phyloP scores from a whole-genome alignment of 768 basidiomycete genomes.

The Mycena belliarum region DNA sequence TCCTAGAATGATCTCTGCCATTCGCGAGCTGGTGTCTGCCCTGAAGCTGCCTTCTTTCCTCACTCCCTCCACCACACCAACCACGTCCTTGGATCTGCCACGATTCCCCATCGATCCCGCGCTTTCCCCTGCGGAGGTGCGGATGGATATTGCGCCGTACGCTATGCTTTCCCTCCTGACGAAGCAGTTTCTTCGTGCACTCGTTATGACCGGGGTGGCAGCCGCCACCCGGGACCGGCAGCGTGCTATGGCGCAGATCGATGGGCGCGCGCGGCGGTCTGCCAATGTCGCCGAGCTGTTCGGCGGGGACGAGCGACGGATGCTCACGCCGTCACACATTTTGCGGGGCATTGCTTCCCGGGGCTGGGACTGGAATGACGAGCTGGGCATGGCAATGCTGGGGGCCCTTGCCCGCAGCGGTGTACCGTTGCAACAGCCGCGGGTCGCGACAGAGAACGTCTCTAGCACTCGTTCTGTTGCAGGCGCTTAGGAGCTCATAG shows the following conservation, averaged over 20 bases:
- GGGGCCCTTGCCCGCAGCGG: constrained; percentile 14
- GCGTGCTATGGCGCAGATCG: constrained; percentile 16
- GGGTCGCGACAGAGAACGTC: not conserved
- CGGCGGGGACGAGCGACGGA: constrained; percentile 15
- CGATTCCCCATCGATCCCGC: constrained; percentile 32
- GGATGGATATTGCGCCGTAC: constrained; percentile 39
- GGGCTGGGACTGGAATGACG: constrained; percentile 24
- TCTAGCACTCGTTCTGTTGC: not conserved
- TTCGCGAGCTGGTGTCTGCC: constrained; percentile 28
- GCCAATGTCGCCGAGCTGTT: constrained; percentile 17
- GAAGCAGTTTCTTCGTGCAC: constrained; percentile 34
- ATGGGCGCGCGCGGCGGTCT: constrained; percentile 20
- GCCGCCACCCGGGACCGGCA: constrained; percentile 35
- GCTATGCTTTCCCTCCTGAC: constrained; percentile 40
- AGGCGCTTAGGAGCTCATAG: not conserved
- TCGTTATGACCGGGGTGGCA: constrained; percentile 40
- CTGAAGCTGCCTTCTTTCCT: constrained; percentile 31
- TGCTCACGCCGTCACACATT: constrained; percentile 47
- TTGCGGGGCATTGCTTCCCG: constrained; percentile 39
- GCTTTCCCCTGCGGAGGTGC: constrained; percentile 28
- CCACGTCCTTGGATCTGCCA: constrained; percentile 1
- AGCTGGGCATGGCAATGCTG: constrained; percentile 15
- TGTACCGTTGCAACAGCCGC: constrained; percentile 3
- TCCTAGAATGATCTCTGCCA: constrained; percentile 33
- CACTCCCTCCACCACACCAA: constrained; percentile 3